A percentile compares a stretch with the other conserved stretches of the same genome.
Evolutionary conservation across 2,329 filamentous ascomycete genomes (phyloP).

Genomic region (Clarireedia sp.): DNA sequence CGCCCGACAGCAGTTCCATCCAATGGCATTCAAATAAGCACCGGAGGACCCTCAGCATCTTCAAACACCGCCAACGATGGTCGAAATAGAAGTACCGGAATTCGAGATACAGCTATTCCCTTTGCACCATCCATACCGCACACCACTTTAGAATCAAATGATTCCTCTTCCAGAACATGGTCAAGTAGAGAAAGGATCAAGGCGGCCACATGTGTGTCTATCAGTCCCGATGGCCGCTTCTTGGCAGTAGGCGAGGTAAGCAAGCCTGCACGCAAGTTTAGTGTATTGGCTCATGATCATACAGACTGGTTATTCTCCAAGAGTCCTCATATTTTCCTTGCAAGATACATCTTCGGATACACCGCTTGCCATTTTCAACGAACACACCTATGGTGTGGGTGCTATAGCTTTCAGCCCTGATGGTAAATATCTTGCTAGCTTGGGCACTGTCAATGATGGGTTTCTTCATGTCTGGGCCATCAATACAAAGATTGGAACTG

Average conservation of each 20-base stretch:
- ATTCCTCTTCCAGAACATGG: slow-evolving; percentile 68
- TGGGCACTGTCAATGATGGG: slow-evolving; percentile 85
- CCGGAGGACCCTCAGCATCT: slow-evolving; percentile 43
- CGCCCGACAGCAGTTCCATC: slow-evolving; percentile 66
- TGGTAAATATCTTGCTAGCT: slow-evolving; percentile 75
- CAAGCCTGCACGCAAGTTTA: slow-evolving; percentile 11
- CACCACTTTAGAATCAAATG: slow-evolving; percentile 44
- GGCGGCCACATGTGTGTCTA: slow-evolving; percentile 80
- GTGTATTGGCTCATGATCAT: slow-evolving; percentile 24
- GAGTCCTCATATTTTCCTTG: slow-evolving; percentile 83
- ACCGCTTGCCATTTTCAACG: slow-evolving; percentile 76
- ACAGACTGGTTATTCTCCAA: slow-evolving; percentile 80
- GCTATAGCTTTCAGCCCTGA: slow-evolving; percentile 86
- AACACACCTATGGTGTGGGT: slow-evolving; percentile 84
- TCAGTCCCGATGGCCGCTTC: slow-evolving; percentile 80
- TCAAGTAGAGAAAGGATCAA: slow-evolving; percentile 89
- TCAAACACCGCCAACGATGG: slow-evolving; percentile 55
- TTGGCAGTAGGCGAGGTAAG: slow-evolving; percentile 79
- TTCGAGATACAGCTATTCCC: slow-evolving; percentile 37
- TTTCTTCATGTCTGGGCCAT: slow-evolving; percentile 89
- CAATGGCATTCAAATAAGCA: slow-evolving; percentile 43
- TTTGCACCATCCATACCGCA: slow-evolving; percentile 31
- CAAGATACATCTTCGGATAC: slow-evolving; percentile 71
- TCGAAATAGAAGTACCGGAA: slow-evolving; percentile 46
- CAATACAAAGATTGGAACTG: slow-evolving; percentile 71